Percentiles rank a stretch among this genome's conserved stretches.
Evolutionary conservation across 23 red algal species (phyloP).

Genomic region (Gracilaria gracilis): DNA sequence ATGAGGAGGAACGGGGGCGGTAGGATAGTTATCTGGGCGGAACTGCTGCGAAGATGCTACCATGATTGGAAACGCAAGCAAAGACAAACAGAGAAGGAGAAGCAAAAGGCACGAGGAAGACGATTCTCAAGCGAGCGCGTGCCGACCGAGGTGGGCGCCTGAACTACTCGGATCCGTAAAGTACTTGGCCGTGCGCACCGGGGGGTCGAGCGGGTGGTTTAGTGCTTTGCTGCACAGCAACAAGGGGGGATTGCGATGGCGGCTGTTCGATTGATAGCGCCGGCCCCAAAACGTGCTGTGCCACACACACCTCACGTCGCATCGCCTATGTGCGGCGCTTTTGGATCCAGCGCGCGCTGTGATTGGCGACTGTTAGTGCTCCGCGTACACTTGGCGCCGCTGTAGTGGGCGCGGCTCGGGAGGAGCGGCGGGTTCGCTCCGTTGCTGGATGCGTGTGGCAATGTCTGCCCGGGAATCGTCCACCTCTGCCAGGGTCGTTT

Average conservation of each 20-base stretch:
- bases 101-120: not conserved
- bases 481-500: not conserved
- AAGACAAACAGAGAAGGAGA: not conserved
- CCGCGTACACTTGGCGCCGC: not conserved
- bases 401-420: not conserved
- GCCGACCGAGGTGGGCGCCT: too few species aligned
- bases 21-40: constrained; percentile 49
- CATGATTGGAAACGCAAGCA: not conserved
- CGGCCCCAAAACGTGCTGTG: not conserved
- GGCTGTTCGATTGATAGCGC: not conserved
- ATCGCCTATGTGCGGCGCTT: not conserved
- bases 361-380: not conserved
- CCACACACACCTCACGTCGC: not conserved
- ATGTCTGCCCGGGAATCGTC: not conserved
- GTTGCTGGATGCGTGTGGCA: not conserved
- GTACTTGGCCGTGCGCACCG: too few species aligned
- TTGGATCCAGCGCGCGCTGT: not conserved
- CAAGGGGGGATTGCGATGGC: constrained; percentile 15
- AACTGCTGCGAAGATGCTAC: constrained; percentile 20
- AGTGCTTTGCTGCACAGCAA: not conserved
- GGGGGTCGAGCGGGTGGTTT: not conserved
- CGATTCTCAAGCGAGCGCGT: not conserved
- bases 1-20: constrained; percentile 42
- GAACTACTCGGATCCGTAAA: too few species aligned
- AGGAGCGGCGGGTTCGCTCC: not conserved